These are phyloP conservation scores for Limonium bicolor DNA, from an alignment of 148 eudicot species.

Conservation along the genomic window DNA sequence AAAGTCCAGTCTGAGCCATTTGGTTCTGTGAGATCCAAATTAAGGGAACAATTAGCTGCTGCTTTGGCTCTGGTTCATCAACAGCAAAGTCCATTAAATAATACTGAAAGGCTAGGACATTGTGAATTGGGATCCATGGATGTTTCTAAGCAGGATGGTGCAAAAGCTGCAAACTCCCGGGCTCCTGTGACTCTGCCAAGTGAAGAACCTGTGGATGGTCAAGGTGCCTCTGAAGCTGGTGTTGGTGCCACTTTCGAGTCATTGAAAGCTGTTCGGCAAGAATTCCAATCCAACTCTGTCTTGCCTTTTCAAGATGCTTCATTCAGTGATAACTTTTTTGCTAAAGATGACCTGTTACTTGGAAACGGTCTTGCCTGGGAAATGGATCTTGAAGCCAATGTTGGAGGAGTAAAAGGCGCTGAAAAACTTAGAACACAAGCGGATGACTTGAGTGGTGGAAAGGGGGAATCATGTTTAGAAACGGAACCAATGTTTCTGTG, in stretches of 20 bases:
- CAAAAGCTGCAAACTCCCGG: conserved; percentile 8
- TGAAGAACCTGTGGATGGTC: conserved; percentile 13
- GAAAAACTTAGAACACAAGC: conserved; percentile 16
- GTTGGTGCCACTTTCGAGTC: conserved; percentile 17
- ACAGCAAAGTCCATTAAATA: conserved; percentile 13
- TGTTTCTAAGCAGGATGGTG: conserved; percentile 10
- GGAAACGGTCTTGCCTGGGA: conserved; percentile 95
- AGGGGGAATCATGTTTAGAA: conserved; percentile 1
- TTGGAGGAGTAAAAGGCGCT: conserved; percentile 22
- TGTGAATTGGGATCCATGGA: conserved; percentile 2
- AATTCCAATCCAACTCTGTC: conserved; percentile 26
- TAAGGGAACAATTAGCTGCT: conserved; percentile 79
- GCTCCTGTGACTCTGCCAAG: conserved; percentile 9
- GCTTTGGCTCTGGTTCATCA: conserved; percentile 58
- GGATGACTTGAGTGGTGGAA: conserved; percentile 11
- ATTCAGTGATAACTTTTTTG: conserved; percentile 44
- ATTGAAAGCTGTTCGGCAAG: conserved; percentile 22
- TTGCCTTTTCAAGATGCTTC: conserved; percentile 44
- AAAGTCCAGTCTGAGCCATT: conserved; percentile 30
- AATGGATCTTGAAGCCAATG: conserved; percentile 29
- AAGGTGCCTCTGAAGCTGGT: conserved; percentile 8
- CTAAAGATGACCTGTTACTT: conserved; percentile 75
- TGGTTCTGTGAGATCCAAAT: conserved; percentile 72
- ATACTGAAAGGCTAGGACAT: conserved; percentile 13
- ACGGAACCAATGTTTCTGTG: conserved; percentile 10